A percentile compares a stretch with the other conserved stretches of the same genome.
These are phyloP conservation scores for Aaosphaeria arxii DNA, from an alignment of 2,329 filamentous ascomycete genomes.

Conservation along the genomic window DNA sequence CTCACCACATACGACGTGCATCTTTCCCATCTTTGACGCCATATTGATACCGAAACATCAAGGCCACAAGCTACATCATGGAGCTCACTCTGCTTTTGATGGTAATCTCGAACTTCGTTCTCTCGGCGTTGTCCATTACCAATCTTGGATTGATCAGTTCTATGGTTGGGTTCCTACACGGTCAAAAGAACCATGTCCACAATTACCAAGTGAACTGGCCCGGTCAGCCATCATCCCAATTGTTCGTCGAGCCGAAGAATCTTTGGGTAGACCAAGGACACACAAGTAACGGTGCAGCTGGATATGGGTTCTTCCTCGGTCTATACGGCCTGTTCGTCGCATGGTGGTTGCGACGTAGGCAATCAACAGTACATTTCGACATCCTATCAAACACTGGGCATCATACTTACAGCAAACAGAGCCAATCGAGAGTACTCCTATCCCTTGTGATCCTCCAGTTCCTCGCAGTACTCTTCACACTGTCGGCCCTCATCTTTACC, in stretches of 20 bases:
- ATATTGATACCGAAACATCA: too few relatives aligned
- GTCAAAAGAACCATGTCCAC: constrained; percentile 24
- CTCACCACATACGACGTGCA: too few relatives aligned
- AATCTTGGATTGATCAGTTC: constrained; percentile 28
- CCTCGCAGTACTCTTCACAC: constrained; percentile 24
- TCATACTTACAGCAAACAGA: not conserved
- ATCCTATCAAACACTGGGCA: too few relatives aligned
- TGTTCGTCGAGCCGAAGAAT: constrained; percentile 22
- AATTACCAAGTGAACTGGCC: constrained; percentile 22
- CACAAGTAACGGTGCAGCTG: constrained; percentile 25
- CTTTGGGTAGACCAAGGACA: constrained; percentile 31
- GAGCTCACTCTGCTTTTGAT: constrained; percentile 3
- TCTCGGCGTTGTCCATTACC: constrained; percentile 27
- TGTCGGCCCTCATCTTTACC: constrained; percentile 28
- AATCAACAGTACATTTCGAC: constrained; percentile 7
- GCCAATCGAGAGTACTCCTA: constrained; percentile 26
- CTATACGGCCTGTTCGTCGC: constrained; percentile 27
- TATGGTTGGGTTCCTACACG: constrained; percentile 30
- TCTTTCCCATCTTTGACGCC: too few relatives aligned
- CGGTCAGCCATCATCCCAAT: constrained; percentile 9
- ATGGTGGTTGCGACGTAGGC: constrained; percentile 15
- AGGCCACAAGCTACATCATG: too few relatives aligned
- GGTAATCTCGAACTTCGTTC: constrained; percentile 17
- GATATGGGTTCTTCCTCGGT: constrained; percentile 31
- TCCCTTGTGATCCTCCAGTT: constrained; percentile 33